These are phyloP conservation scores for Escallonia herrerae DNA, from an alignment of 129 eudicot genomes.

Conservation along the genomic window DNA sequence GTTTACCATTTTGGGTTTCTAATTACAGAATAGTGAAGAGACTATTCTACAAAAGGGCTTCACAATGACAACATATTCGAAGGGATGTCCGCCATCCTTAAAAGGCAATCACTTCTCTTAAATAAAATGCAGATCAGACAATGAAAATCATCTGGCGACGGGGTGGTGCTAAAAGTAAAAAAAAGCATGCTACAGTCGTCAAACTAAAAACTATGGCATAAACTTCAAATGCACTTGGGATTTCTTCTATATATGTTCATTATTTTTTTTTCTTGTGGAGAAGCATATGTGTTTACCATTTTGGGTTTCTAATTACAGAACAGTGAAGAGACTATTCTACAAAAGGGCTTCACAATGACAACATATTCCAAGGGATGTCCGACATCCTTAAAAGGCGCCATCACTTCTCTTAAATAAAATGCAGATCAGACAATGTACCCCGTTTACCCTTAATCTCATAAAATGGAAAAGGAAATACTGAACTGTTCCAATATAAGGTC, in stretches of 20 bases:
- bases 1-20: neutral
- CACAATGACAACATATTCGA: neutral
- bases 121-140: no score
- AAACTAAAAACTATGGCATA: neutral
- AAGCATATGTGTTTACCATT: neutral
- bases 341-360: neutral
- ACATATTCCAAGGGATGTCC: no score
- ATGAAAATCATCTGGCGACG: neutral
- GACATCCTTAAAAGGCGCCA: no score
- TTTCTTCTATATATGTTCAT: no score
- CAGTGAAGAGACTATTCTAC: neutral
- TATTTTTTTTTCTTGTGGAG: no score
- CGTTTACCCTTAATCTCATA: no score
- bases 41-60: neutral
- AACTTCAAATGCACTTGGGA: neutral
- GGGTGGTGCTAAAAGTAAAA: neutral
- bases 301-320: slow-evolving; percentile 1
- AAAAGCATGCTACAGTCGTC: neutral
- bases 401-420: no score
- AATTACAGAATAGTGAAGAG: slow-evolving; percentile 5
- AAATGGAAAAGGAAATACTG: no score
- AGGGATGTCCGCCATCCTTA: no score
- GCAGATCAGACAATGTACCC: no score
- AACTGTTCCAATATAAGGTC: neutral
- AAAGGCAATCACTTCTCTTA: no score